These are phyloP conservation scores for Kodamaea kaohsiungensis DNA, from an alignment of 805 yeast species.

Conservation along the genomic window DNA sequence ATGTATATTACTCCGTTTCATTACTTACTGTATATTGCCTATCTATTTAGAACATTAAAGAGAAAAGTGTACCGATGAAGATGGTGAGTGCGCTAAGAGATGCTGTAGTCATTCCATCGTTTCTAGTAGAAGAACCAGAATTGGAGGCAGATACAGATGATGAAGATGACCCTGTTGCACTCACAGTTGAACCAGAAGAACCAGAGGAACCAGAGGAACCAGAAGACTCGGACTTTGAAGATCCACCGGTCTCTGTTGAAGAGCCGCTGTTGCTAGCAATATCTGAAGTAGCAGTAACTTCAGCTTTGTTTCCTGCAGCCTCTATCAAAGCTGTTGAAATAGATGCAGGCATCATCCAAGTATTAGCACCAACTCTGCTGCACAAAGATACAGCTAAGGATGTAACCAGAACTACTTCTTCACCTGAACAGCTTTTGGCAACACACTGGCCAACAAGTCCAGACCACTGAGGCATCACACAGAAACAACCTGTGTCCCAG, in stretches of 20 bases:
- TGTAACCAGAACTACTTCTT: conserved; percentile 40
- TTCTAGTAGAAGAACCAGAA: conserved; percentile 17
- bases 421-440: conserved; percentile 37
- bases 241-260: too few species aligned
- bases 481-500: conserved; percentile 54
- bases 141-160: conserved; percentile 14
- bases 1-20: not conserved
- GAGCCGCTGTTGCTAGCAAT: too few species aligned
- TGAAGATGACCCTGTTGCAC: conserved; percentile 16
- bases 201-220: not conserved
- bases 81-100: conserved; percentile 8
- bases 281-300: conserved; percentile 5
- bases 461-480: conserved; percentile 50
- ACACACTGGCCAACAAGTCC: conserved; percentile 46
- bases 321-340: conserved; percentile 28
- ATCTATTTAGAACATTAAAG: conserved; percentile 5
- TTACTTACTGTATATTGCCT: not conserved
- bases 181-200: conserved; percentile 6
- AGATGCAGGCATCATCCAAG: conserved; percentile 49
- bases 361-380: conserved; percentile 39
- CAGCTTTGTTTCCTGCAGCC: conserved; percentile 23
- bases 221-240: not conserved
- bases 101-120: conserved; percentile 12
- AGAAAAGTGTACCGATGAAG: conserved; percentile 7
- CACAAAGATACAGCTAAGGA: conserved; percentile 45